These are phyloP conservation scores for Neurospora sp. DNA, from an alignment of 495 filamentous ascomycete species.

Conservation along the genomic window DNA sequence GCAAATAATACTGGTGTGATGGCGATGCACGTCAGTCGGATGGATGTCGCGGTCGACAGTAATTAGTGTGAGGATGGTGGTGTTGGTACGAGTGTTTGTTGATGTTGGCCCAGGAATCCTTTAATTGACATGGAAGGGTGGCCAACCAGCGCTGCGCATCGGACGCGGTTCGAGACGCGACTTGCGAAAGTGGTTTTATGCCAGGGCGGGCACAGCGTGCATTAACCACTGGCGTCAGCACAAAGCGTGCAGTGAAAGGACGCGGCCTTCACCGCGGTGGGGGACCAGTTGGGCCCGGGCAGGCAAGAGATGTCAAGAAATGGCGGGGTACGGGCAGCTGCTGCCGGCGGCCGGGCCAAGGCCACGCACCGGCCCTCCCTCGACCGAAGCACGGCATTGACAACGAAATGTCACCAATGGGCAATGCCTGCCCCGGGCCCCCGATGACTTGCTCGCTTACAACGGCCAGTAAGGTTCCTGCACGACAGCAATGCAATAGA, in stretches of 20 bases:
- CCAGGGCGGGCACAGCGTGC: not conserved
- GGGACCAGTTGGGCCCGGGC: not conserved
- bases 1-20: not conserved
- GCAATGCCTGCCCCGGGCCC: not conserved
- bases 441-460: not conserved
- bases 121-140: not conserved
- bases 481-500: not conserved
- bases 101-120: not conserved
- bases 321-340: not conserved
- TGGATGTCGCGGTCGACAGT: not conserved
- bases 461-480: not conserved
- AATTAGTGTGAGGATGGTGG: not conserved
- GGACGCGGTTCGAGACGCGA: slow-evolving; percentile 6
- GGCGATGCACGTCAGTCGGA: not conserved
- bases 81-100: not conserved
- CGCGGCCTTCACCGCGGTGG: too few species aligned
- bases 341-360: not conserved
- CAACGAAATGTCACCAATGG: not conserved
- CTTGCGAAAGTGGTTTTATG: slow-evolving; percentile 1
- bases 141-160: slow-evolving; percentile 1
- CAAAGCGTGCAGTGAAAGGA: not conserved
- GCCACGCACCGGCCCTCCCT: not conserved
- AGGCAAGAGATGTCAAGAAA: not conserved
- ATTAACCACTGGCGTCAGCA: not conserved
- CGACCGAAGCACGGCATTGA: not conserved